Percentiles rank a stretch among this genome's conserved stretches.
phyloP scores from a whole-genome alignment of 805 yeast genomes.

The Candida succiphila region DNA sequence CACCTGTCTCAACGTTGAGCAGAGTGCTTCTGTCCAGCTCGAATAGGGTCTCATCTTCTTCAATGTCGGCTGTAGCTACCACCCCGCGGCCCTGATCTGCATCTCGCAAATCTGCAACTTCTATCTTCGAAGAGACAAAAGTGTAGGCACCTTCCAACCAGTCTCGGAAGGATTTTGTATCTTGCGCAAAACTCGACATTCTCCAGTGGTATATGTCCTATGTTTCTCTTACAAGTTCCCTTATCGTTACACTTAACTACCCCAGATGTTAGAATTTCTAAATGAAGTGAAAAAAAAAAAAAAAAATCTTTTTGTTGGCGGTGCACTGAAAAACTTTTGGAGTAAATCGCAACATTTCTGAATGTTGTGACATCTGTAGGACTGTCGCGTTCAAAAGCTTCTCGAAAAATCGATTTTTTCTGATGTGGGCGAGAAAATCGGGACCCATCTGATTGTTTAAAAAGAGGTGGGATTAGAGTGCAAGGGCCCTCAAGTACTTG shows the following conservation, averaged over 20 bases:
- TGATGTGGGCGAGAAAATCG: not conserved
- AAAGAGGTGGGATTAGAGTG: too few relatives aligned
- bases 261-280: too few relatives aligned
- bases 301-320: not conserved
- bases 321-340: not conserved
- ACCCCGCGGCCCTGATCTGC: constrained; percentile 71
- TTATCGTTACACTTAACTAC: too few relatives aligned
- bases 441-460: too few relatives aligned
- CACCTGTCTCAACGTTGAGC: constrained; percentile 50
- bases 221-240: too few relatives aligned
- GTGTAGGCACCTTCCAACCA: constrained; percentile 39
- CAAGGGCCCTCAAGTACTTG: too few relatives aligned
- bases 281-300: not conserved
- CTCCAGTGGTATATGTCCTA: not conserved
- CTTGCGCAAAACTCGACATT: constrained; percentile 5
- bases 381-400: not conserved
- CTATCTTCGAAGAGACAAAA: constrained; percentile 44
- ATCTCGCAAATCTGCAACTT: constrained; percentile 49
- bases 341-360: too few relatives aligned
- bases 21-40: constrained; percentile 52
- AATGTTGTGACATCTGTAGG: too few relatives aligned
- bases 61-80: constrained; percentile 52
- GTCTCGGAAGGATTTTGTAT: constrained; percentile 29
- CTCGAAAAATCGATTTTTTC: not conserved
- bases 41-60: constrained; percentile 55